Evolutionary conservation across 768 basidiomycete species (phyloP).

Genomic region (Podaxis sp.): DNA sequence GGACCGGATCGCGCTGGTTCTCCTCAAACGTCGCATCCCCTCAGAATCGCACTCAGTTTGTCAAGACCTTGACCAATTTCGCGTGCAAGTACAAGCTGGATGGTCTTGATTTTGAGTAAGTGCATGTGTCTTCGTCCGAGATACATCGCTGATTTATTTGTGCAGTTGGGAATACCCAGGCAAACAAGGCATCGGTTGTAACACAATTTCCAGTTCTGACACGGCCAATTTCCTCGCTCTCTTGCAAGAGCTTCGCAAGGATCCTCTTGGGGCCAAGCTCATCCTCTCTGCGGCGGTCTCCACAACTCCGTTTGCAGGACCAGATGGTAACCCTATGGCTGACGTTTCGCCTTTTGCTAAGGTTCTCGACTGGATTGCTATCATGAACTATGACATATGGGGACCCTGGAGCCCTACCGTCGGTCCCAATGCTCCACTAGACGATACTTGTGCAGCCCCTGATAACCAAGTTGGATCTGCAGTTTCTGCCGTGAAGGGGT

Average conservation of each 20-base stretch:
- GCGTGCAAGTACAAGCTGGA: conserved; percentile 52
- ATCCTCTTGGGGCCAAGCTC: conserved; percentile 48
- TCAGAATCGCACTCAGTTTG: conserved; percentile 59
- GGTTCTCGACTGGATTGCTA: conserved; percentile 48
- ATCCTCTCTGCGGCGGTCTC: conserved; percentile 50
- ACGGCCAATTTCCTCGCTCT: conserved; percentile 77
- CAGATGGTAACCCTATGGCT: conserved; percentile 49
- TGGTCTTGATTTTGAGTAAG: conserved; percentile 54
- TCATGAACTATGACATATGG: conserved; percentile 74
- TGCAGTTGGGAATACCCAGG: conserved; percentile 86
- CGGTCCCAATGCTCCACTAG: conserved; percentile 88
- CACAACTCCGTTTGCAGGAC: conserved; percentile 34
- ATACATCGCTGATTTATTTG: background rate
- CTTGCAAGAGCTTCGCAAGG: conserved; percentile 63
- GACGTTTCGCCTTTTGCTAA: conserved; percentile 72
- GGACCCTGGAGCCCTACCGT: conserved; percentile 58
- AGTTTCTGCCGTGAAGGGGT: conserved; percentile 61
- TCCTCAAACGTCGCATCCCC: conserved; percentile 59
- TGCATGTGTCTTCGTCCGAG: background rate
- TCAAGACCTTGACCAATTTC: conserved; percentile 48
- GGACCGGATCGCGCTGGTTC: conserved; percentile 60
- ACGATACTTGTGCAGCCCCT: conserved; percentile 66
- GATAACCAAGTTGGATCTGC: conserved; percentile 70
- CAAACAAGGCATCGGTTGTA: conserved; percentile 66
- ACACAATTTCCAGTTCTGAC: conserved; percentile 57